Conservation (phyloP, 208 protist species). For the Trypanosoma lewisi region DNA sequence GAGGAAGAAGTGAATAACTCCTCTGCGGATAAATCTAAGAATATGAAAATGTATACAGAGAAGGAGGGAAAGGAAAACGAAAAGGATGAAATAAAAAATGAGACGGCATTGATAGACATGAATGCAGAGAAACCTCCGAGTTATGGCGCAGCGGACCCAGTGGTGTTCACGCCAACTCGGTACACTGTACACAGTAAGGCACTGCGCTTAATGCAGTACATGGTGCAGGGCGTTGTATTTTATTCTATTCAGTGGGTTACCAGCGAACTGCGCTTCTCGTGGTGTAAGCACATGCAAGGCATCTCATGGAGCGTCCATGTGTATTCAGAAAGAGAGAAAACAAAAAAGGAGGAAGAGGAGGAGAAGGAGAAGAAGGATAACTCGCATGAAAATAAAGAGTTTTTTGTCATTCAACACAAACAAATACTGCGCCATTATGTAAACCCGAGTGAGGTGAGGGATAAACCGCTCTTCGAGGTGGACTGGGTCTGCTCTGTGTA, state of each 20-base stretch:
- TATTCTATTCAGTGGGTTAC: slow-evolving; percentile 52
- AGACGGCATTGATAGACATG: no score
- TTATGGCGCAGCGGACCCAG: neutral
- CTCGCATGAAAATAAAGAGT: no score
- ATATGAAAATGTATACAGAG: no score
- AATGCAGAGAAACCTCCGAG: no score
- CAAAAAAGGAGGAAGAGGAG: neutral
- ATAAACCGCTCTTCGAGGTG: slow-evolving; percentile 51
- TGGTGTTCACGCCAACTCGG: neutral
- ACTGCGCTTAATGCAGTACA: slow-evolving; percentile 72
- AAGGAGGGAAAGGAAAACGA: no score
- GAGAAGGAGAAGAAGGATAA: slow-evolving; percentile 17
- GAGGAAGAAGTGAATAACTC: neutral
- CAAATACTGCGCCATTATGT: slow-evolving; percentile 68
- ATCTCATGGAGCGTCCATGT: slow-evolving; percentile 55
- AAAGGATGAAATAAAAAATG: no score
- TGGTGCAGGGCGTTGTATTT: slow-evolving; percentile 67
- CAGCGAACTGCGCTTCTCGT: slow-evolving; percentile 54
- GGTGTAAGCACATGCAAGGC: slow-evolving; percentile 66
- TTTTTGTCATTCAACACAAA: slow-evolving; percentile 56
- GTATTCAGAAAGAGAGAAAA: slow-evolving; percentile 24
- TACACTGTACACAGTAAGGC: slow-evolving; percentile 52
- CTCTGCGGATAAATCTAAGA: neutral
- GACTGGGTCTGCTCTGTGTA: slow-evolving; percentile 50
- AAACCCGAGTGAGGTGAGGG: slow-evolving; percentile 22